phyloP scores from a whole-genome alignment of 1,284 basidiomycete species.

The Malassezia slooffiae region DNA sequence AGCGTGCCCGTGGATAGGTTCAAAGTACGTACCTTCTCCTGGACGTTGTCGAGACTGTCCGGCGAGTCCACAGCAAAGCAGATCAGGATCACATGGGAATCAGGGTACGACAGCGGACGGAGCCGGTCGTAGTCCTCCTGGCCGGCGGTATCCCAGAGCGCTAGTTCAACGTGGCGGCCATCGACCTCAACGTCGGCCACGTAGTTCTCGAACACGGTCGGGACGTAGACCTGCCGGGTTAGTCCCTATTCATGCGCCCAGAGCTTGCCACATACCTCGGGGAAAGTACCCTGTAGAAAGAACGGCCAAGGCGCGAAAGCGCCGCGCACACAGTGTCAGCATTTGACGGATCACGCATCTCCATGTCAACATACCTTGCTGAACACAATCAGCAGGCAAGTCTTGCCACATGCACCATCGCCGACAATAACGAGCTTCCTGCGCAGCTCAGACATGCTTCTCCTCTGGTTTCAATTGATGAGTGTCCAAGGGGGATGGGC shows the following conservation, averaged over 20 bases:
- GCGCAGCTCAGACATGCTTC: constrained; percentile 40
- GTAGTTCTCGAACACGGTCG: constrained; percentile 83
- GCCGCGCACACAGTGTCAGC: neutral
- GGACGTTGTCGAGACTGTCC: constrained; percentile 83
- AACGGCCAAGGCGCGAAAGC: neutral
- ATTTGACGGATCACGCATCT: neutral
- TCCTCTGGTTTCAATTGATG: constrained; percentile 1
- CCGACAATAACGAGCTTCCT: constrained; percentile 45
- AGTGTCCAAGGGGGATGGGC: constrained; percentile 1
- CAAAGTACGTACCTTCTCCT: no score
- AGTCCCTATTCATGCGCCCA: neutral
- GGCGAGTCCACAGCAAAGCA: constrained; percentile 87
- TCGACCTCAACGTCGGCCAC: constrained; percentile 82
- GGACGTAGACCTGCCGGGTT: constrained; percentile 65
- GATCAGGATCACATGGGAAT: constrained; percentile 84
- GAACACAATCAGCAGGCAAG: constrained; percentile 72
- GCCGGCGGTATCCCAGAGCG: constrained; percentile 89
- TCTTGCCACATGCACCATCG: constrained; percentile 62
- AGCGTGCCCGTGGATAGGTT: no score
- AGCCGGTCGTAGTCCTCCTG: constrained; percentile 61
- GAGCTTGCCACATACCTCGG: constrained; percentile 65
- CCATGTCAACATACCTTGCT: constrained; percentile 52
- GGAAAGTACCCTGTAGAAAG: constrained; percentile 63
- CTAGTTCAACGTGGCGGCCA: constrained; percentile 80
- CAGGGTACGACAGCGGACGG: constrained; percentile 64